Conservation (phyloP, 495 filamentous ascomycete genomes). For the Penicillium diatomitis region DNA sequence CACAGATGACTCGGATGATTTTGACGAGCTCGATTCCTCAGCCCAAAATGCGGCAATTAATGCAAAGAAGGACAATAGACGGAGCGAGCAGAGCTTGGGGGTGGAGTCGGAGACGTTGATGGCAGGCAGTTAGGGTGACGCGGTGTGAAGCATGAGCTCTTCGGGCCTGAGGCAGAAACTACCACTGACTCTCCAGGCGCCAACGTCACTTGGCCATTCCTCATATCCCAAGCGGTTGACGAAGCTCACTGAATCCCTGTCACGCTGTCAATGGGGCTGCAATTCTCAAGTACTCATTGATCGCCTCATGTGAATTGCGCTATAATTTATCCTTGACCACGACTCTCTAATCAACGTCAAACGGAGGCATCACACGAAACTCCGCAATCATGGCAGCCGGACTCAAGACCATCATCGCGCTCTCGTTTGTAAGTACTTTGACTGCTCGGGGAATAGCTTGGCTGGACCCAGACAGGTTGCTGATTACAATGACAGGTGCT, state of each 20-base stretch:
- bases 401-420: conserved; percentile 95
- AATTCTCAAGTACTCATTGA: conserved; percentile 2
- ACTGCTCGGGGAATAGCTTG: neutral
- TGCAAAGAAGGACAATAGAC: conserved; percentile 14
- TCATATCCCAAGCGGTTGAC: neutral
- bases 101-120: conserved; percentile 20
- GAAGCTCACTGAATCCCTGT: conserved; percentile 5
- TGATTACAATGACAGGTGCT: conserved; percentile 55
- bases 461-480: neutral
- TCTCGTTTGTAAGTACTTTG: conserved; percentile 70
- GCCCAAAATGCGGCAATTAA: neutral
- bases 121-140: conserved; percentile 25
- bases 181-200: conserved; percentile 25
- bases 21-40: no score
- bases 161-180: conserved; percentile 28
- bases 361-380: conserved; percentile 12
- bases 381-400: conserved; percentile 71
- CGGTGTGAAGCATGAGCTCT: conserved; percentile 29
- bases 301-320: conserved; percentile 1
- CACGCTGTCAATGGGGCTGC: conserved; percentile 17
- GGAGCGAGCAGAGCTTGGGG: conserved; percentile 6
- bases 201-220: conserved; percentile 26
- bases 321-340: neutral
- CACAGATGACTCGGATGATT: no score
- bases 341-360: conserved; percentile 1